phyloP scores from a whole-genome alignment of 257 asterid genomes.

The Cordia subcordata region DNA sequence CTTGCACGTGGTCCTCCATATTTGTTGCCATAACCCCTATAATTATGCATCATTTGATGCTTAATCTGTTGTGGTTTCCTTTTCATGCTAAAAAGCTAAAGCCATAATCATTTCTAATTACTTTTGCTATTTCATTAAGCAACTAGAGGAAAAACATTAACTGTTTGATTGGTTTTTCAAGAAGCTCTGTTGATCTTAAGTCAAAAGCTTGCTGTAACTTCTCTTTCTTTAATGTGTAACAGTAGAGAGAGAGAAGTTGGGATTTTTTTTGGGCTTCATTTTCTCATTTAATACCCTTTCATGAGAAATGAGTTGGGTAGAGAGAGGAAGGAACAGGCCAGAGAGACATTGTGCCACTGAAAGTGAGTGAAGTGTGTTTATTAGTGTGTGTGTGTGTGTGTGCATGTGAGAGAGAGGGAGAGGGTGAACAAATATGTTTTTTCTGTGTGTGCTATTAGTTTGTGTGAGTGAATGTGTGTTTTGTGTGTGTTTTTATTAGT shows the following conservation, averaged over 20 bases:
- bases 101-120: background rate
- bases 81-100: constrained; percentile 10
- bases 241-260: constrained; percentile 8
- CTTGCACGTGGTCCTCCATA: constrained; percentile 37
- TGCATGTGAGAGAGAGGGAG: constrained; percentile 22
- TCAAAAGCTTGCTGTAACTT: background rate
- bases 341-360: constrained; percentile 21
- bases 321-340: constrained; percentile 32
- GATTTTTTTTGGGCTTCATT: background rate
- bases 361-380: constrained; percentile 28
- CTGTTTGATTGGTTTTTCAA: constrained; percentile 4
- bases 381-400: constrained; percentile 25
- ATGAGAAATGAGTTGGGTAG: constrained; percentile 48
- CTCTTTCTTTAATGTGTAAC: constrained; percentile 3
- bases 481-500: constrained; percentile 2
- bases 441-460: no score
- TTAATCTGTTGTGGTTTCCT: constrained; percentile 7
- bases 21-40: constrained; percentile 26
- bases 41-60: constrained; percentile 7
- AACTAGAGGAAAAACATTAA: background rate
- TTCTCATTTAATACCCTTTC: constrained; percentile 38
- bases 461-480: background rate
- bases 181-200: background rate
- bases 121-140: background rate
- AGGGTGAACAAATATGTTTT: no score